A percentile compares a stretch with the other conserved stretches of the same genome.
Conservation (phyloP, 257 asterid genomes). For the Forsythia suspensa region DNA sequence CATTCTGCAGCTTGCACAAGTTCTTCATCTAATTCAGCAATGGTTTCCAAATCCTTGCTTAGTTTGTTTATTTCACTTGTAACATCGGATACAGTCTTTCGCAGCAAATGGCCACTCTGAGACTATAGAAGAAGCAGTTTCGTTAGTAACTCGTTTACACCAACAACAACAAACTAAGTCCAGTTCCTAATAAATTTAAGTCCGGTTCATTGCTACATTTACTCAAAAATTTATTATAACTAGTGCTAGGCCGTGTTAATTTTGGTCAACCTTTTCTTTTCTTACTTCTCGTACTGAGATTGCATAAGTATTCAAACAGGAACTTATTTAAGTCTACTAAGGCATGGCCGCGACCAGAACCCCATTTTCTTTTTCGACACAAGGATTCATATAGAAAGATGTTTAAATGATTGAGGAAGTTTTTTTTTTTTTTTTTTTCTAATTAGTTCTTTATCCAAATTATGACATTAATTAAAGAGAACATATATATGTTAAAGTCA, state of each 20-base stretch:
- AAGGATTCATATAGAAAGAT: neutral
- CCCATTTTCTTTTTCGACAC: neutral
- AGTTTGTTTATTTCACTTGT: constrained; percentile 28
- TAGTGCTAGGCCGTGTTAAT: neutral
- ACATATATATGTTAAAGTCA: no score
- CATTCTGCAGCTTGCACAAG: constrained; percentile 36
- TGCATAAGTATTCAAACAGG: neutral
- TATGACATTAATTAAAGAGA: no score
- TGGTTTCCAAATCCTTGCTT: constrained; percentile 26
- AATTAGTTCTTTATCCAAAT: no score
- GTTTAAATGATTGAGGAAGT: neutral
- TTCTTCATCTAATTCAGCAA: constrained; percentile 20
- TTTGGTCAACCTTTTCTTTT: neutral
- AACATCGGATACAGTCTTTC: constrained; percentile 34
- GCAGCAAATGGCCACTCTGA: constrained; percentile 28
- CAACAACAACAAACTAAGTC: no score
- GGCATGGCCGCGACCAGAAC: neutral
- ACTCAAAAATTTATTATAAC: neutral
- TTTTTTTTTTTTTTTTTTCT: no score
- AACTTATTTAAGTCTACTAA: no score
- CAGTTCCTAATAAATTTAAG: neutral
- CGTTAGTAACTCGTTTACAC: neutral
- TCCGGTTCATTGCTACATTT: neutral
- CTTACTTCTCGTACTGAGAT: neutral
- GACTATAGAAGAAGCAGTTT: neutral